Percentiles rank a stretch among this genome's conserved stretches.
Conservation (phyloP, 2,329 filamentous ascomycete genomes). For the Neoascochyta sp. region DNA sequence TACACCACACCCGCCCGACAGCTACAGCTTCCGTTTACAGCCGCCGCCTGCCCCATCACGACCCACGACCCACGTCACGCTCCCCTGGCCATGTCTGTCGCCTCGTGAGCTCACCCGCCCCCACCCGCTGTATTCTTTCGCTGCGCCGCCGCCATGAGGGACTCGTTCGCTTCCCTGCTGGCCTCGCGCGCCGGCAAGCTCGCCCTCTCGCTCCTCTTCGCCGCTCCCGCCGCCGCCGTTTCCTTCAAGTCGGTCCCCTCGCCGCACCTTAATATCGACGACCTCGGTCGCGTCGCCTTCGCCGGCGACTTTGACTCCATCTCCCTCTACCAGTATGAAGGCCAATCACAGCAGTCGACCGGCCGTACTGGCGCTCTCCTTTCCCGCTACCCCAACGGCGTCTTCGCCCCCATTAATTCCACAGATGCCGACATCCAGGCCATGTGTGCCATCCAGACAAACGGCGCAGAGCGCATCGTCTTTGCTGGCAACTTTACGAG, state of each 20-base stretch:
- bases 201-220: constrained; percentile 33
- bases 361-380: constrained; percentile 76
- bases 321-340: constrained; percentile 81
- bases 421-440: constrained; percentile 81
- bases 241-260: constrained; percentile 61
- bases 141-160: constrained; percentile 35
- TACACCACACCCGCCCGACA: constrained; percentile 6
- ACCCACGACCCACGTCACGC: too few relatives aligned
- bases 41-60: too few relatives aligned
- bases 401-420: constrained; percentile 67
- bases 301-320: constrained; percentile 88
- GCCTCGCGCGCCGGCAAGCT: constrained; percentile 38
- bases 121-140: constrained; percentile 18
- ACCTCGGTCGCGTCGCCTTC: constrained; percentile 78
- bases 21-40: too few relatives aligned
- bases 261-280: constrained; percentile 71
- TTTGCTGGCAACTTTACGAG: constrained; percentile 96
- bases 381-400: constrained; percentile 78
- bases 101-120: constrained; percentile 10
- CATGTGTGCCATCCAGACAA: constrained; percentile 76
- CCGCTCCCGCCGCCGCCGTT: constrained; percentile 29
- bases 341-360: constrained; percentile 67
- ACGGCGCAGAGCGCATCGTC: constrained; percentile 71
- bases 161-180: constrained; percentile 36
- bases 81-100: constrained; percentile 10